Evolutionary conservation across 768 basidiomycete genomes (phyloP).

Genomic region (Kwoniella dejecticola): DNA sequence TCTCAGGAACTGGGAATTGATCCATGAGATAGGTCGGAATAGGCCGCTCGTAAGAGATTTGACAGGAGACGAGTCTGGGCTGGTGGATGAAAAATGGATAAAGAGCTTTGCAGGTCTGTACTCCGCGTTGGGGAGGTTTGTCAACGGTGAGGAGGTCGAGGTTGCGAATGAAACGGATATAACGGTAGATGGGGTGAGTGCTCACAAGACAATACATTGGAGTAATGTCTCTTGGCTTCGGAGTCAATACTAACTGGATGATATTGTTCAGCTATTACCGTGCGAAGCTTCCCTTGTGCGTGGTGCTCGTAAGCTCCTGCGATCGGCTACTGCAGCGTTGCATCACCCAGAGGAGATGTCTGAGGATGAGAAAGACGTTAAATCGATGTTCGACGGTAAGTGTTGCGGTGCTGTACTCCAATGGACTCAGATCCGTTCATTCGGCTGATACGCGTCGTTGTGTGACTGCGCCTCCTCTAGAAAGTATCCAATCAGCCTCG

Average conservation of each 20-base stretch:
- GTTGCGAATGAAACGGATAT: neutral
- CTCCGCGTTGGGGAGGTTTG: conserved; percentile 2
- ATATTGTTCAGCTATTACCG: conserved; percentile 1
- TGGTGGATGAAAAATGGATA: conserved; percentile 11
- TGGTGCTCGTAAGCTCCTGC: neutral
- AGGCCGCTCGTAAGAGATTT: conserved; percentile 12
- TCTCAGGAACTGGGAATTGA: conserved; percentile 42
- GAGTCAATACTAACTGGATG: neutral
- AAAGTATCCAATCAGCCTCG: neutral
- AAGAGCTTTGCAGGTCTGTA: conserved; percentile 16
- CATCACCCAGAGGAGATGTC: neutral
- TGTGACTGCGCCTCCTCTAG: too few species aligned
- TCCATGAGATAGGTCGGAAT: conserved; percentile 31
- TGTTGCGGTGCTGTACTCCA: neutral
- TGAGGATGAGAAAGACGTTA: neutral
- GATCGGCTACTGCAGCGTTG: neutral
- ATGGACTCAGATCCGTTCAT: too few species aligned
- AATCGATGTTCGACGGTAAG: conserved; percentile 5
- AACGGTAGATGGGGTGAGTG: conserved; percentile 7
- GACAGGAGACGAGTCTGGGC: neutral
- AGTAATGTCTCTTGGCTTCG: too few species aligned
- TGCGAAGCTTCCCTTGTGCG: conserved; percentile 5
- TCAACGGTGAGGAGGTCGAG: conserved; percentile 18
- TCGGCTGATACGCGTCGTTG: too few species aligned
- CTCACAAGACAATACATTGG: too few species aligned